Evolutionary conservation across 805 yeast genomes (phyloP).

Genomic region (Hagleromyces aurorensis): DNA sequence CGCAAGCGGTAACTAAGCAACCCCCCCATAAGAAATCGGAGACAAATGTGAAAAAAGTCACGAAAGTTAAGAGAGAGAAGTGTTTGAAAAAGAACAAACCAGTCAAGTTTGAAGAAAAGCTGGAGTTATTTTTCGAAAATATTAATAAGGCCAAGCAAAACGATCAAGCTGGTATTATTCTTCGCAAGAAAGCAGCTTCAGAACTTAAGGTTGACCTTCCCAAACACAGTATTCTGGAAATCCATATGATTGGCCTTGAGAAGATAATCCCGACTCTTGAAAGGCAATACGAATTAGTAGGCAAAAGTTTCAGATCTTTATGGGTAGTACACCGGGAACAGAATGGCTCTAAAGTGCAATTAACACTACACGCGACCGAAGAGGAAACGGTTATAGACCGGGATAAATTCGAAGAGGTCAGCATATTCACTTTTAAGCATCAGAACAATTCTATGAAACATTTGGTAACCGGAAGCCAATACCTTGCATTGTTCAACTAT

Average conservation of each 20-base stretch:
- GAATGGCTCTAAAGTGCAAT: conserved; percentile 6
- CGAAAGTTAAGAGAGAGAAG: conserved; percentile 9
- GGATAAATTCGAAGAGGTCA: conserved; percentile 6
- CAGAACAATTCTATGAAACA: conserved; percentile 11
- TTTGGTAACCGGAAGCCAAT: conserved; percentile 15
- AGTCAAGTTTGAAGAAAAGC: conserved; percentile 7
- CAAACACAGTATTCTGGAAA: conserved; percentile 5
- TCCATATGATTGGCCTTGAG: no score
- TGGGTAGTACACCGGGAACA: conserved; percentile 14
- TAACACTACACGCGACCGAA: conserved; percentile 9
- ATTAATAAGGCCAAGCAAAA: conserved; percentile 7
- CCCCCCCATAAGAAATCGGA: no score
- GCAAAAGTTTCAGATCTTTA: conserved; percentile 12
- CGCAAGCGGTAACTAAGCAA: no score
- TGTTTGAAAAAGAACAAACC: conserved; percentile 9
- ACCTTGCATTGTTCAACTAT: conserved; percentile 14
- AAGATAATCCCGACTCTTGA: no score
- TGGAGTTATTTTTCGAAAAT: conserved; percentile 5
- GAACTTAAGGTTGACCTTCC: conserved; percentile 7
- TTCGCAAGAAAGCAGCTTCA: conserved; percentile 12
- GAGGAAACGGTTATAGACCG: conserved; percentile 5
- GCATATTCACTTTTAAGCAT: conserved; percentile 9
- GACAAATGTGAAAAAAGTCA: conserved; percentile 3
- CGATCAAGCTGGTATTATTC: conserved; percentile 7
- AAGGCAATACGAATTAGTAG: no score